phyloP scores from a whole-genome alignment of 805 yeast genomes.

The Naumovozyma baii region DNA sequence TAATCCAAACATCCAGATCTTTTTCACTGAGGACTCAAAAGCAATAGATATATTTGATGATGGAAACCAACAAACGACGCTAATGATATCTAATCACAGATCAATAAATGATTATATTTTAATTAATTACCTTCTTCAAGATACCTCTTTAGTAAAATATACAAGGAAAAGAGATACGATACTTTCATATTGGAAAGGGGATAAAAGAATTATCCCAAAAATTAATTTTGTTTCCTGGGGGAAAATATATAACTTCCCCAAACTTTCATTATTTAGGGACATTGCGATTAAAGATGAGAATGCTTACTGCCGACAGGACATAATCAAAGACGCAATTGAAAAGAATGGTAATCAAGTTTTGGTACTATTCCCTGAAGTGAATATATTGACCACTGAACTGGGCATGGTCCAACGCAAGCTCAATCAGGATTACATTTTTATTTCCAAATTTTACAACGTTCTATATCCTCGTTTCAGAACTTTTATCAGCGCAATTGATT shows the following conservation, averaged over 20 bases:
- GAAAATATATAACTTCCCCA: constrained; percentile 51
- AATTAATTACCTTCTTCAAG: constrained; percentile 31
- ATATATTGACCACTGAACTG: constrained; percentile 46
- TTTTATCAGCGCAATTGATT: constrained; percentile 41
- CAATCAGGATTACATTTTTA: constrained; percentile 42
- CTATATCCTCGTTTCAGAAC: constrained; percentile 71
- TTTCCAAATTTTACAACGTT: constrained; percentile 51
- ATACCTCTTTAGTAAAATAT: constrained; percentile 6
- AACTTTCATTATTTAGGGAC: constrained; percentile 36
- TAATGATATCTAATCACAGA: constrained; percentile 44
- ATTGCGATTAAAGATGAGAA: constrained; percentile 58
- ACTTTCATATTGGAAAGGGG: constrained; percentile 8
- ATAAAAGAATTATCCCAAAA: constrained; percentile 27
- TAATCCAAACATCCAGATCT: constrained; percentile 16
- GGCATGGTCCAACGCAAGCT: constrained; percentile 41
- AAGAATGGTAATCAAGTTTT: constrained; percentile 44
- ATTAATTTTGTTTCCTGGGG: constrained; percentile 69
- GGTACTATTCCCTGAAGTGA: constrained; percentile 78
- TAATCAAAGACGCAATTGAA: constrained; percentile 11
- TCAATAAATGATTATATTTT: constrained; percentile 59
- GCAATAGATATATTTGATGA: constrained; percentile 8
- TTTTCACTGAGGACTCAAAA: constrained; percentile 20
- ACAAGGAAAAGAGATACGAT: constrained; percentile 4
- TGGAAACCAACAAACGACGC: constrained; percentile 12
- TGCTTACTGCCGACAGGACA: constrained; percentile 29